Conservation (phyloP, 306 rosid species). For the Lathyrus aphaca region DNA sequence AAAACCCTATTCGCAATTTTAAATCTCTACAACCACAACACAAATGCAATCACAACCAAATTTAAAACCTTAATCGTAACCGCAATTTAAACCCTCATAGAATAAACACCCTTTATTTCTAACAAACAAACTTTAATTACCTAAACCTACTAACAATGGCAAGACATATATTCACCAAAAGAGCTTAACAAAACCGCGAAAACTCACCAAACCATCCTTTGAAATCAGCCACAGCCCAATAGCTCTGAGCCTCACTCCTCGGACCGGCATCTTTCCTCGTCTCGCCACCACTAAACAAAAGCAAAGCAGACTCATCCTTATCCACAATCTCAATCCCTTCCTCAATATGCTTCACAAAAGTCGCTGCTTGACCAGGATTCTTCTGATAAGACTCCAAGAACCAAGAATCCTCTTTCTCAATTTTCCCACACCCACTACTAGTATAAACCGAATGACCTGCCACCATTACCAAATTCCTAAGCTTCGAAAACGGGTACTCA, state of each 20-base stretch:
- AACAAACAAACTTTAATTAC: background rate
- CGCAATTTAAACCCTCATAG: background rate
- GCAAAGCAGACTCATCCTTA: conserved; percentile 63
- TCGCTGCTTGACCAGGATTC: conserved; percentile 87
- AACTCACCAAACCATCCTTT: conserved; percentile 90
- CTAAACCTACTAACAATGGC: background rate
- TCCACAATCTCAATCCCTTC: conserved; percentile 66
- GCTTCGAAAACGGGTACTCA: conserved; percentile 64
- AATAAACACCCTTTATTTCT: conserved; percentile 2
- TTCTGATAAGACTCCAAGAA: conserved; percentile 90
- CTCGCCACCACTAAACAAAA: conserved; percentile 96
- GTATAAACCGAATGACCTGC: conserved; percentile 93
- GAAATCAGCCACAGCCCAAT: conserved; percentile 87
- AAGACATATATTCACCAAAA: background rate
- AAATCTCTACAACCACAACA: background rate
- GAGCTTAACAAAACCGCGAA: conserved; percentile 38
- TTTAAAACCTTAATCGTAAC: background rate
- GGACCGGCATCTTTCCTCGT: conserved; percentile 90
- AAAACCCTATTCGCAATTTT: too few species aligned
- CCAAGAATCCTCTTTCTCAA: conserved; percentile 92
- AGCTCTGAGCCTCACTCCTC: conserved; percentile 96
- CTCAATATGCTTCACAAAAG: conserved; percentile 72
- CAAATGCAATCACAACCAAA: background rate
- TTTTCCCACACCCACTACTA: conserved; percentile 75
- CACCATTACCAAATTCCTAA: conserved; percentile 83